Conservation (phyloP, 1,284 basidiomycete species). For the Bjerkandera adusta region DNA sequence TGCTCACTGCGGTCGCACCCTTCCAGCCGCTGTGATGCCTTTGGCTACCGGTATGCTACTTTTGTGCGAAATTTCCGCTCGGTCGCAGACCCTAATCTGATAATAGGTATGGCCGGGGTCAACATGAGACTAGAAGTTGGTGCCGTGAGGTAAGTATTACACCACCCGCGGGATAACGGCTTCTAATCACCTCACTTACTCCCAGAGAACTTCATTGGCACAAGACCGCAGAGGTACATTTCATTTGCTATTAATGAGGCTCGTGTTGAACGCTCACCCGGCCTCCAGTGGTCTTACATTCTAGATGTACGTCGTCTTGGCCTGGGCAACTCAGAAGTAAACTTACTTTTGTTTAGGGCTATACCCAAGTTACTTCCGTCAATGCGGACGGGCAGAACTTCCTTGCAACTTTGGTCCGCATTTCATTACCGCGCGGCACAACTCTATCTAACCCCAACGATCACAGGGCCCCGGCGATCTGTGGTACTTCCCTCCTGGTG, state of each 20-base stretch:
- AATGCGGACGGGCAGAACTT: slow-evolving; percentile 15
- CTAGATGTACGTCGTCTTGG: background rate
- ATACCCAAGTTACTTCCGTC: slow-evolving; percentile 13
- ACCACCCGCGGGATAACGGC: background rate
- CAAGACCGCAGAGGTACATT: slow-evolving; percentile 22
- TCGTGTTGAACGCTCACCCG: background rate
- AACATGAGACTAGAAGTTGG: slow-evolving; percentile 13
- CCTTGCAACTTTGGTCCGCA: slow-evolving; percentile 15
- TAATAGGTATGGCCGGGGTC: slow-evolving; percentile 8
- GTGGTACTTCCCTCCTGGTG: slow-evolving; percentile 17
- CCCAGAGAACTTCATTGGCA: slow-evolving; percentile 30
- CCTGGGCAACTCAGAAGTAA: background rate
- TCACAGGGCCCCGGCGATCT: slow-evolving; percentile 21
- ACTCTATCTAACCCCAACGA: no score
- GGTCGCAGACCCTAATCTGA: background rate
- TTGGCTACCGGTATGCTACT: slow-evolving; percentile 3
- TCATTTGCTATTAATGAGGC: slow-evolving; percentile 4
- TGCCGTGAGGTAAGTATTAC: slow-evolving; percentile 32
- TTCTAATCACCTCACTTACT: background rate
- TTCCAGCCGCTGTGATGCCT: slow-evolving; percentile 5
- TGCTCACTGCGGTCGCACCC: background rate
- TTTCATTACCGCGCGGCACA: no score
- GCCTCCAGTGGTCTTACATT: slow-evolving; percentile 1
- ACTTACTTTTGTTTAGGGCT: slow-evolving; percentile 5
- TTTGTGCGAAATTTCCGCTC: background rate